Evolutionary conservation across 345 rosid species (phyloP).

Genomic region (Moricandia moricandioides): DNA sequence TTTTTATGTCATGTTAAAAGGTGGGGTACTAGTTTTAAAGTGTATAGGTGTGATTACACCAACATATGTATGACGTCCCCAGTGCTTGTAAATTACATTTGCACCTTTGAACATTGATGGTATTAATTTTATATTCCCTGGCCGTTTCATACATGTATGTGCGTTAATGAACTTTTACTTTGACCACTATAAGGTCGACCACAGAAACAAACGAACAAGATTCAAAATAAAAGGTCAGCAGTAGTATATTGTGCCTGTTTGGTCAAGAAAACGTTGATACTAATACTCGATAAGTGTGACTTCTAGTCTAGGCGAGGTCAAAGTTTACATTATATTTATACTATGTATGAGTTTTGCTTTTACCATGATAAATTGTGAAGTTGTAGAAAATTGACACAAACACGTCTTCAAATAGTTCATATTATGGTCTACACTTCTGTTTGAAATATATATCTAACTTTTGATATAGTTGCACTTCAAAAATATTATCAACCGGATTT

Average conservation of each 20-base stretch:
- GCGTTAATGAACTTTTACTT: background rate
- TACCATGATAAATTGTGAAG: background rate
- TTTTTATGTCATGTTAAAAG: background rate
- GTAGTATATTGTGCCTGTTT: background rate
- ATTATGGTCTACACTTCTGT: background rate
- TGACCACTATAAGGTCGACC: slow-evolving; percentile 18
- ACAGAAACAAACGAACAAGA: background rate
- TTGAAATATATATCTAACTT: background rate
- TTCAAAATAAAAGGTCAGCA: background rate
- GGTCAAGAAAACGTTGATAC: slow-evolving; percentile 18
- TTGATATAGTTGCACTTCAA: background rate
- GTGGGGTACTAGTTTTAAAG: background rate
- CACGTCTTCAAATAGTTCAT: background rate
- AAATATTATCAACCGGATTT: background rate
- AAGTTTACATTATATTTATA: background rate
- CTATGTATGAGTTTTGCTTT: background rate
- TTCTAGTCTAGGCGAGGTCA: background rate
- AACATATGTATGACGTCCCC: background rate
- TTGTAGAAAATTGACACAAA: background rate
- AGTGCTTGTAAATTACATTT: background rate
- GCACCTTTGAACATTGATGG: background rate
- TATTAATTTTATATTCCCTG: background rate
- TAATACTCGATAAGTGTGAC: slow-evolving; percentile 1
- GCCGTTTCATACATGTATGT: background rate
- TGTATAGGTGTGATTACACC: background rate